Evolutionary conservation across 257 asterid species (phyloP), one percentile per base, ranked within the genome.

Genomic region (Sherardia arvensis): DNA sequence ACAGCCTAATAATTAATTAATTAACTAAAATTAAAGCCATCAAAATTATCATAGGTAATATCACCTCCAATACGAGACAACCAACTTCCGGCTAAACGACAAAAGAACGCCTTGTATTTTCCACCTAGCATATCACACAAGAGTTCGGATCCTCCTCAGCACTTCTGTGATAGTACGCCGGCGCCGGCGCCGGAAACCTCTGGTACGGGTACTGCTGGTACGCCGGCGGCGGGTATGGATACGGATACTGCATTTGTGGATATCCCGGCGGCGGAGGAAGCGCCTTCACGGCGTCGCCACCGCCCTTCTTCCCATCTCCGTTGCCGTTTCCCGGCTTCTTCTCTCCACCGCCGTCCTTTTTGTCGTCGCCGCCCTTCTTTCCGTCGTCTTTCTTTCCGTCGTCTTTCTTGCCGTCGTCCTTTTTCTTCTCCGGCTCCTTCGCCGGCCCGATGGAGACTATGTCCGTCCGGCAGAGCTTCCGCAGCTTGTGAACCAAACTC

Each of bases 371-470:
- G 7, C 78, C 85, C 18, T 74, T 66, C 1, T 74, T 76, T 0
- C 69, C 76, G 6, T 76, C 85, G 0, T 64, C 83, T 9, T 78
- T 78, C 47, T 74, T 69, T 22, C 59, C 30, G 4, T 71, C 63
- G 2, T 66, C 73, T 22, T 83, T 84, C 40, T 84, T 75, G 62
- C 82, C 78, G 65, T 79, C 87, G 0, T 83, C 85, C 43, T 86
- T 86, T 48, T 85, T 84, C 83, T 85, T 85, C 12, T 85, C 92
- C 0, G 90, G 85, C 73, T 85, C 95, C 28, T 88, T 88, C 14
- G 92, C 91, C 0, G 96, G 92, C 53, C 95, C 96, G n/a, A 84
- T 84, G 0, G 90, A 74, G 0, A 82, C 30, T 2, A 88, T 79
- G n/a, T 85, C 92, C 0, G 95, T 74, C 57, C 53, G 54, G 69